A percentile compares a stretch with the other conserved stretches of the same genome.
Evolutionary conservation across 1,284 basidiomycete species (phyloP).

Genomic region (Somion occarium): DNA sequence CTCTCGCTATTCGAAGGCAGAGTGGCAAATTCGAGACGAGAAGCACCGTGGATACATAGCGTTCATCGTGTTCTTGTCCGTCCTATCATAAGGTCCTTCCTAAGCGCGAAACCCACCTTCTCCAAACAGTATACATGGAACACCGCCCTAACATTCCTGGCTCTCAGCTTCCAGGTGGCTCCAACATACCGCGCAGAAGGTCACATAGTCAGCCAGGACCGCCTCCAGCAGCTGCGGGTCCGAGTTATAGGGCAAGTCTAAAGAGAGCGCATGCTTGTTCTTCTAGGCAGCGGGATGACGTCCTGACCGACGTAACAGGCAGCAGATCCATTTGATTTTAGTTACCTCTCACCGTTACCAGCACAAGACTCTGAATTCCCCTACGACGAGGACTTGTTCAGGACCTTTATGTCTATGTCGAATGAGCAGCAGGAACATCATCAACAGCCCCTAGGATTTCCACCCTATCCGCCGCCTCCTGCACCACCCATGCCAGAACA

Average conservation of each 20-base stretch:
- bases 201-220: conserved; percentile 17
- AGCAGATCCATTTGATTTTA: conserved; percentile 13
- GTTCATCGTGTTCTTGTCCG: not conserved
- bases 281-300: not conserved
- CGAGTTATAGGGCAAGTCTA: conserved; percentile 21
- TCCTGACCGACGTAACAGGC: conserved; percentile 7
- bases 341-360: conserved; percentile 12
- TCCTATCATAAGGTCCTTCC: conserved; percentile 2
- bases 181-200: conserved; percentile 15
- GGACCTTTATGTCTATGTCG: conserved; percentile 24
- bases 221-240: conserved; percentile 14
- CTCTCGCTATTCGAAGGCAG: conserved; percentile 14
- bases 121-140: conserved; percentile 2
- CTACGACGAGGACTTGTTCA: conserved; percentile 14
- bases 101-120: not conserved
- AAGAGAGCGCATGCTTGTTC: conserved; percentile 12
- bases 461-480: conserved; percentile 8
- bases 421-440: conserved; percentile 13
- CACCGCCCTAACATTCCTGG: conserved; percentile 3
- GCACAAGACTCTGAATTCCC: conserved; percentile 3
- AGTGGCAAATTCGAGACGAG: conserved; percentile 11
- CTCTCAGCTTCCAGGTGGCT: conserved; percentile 6
- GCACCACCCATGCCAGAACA: conserved; percentile 9
- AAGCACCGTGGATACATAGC: conserved; percentile 1
- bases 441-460: conserved; percentile 8